Evolutionary conservation across 164 flowering plant species (phyloP), one percentile per base, ranked within the genome.

Genomic region (Platanus orientalis): DNA sequence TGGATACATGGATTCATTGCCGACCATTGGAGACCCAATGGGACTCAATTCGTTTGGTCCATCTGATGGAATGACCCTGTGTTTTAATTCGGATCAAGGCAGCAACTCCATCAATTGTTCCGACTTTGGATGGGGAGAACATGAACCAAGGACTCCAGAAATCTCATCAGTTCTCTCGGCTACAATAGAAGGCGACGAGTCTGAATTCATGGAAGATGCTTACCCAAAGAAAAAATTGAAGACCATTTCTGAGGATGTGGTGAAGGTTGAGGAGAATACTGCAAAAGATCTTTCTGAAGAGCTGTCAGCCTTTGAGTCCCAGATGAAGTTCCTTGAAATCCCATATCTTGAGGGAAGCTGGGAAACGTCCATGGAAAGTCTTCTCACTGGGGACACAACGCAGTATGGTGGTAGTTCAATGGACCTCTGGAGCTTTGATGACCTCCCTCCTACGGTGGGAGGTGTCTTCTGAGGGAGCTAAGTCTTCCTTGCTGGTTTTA

Each of bases 381-480:
- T 94, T 60, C 78, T 86, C n/a, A 66, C 54, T 32, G 88, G 78
- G 13, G 87, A 83, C 45, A 58, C 78, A 20, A 58, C 79, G 63
- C 94, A 83, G 80, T 87, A 84, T 69, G 79, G 78, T 61, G 86
- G 69, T 20, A 80, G 74, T 62, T 40, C 77, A 14, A 57, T 84
- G 77, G 84, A 87, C 61, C 83, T 95, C 55, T 95, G 99, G 99
- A 75, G 79, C 80, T 89, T 92, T 27, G 97, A 86, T 64, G 90
- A 89, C 62, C 68, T 86, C 56, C 69, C 83, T 17, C 20, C 78
- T 7, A 47, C 80, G 80, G 58, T 36, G 24, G 92, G 77, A 12
- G 79, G 80, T 47, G 84, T 55, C 44, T 81, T 67, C 81, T 89
- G 72, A 87, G 77, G 68, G 44, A 61, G 62, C 27, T 29, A 36